phyloP scores from a whole-genome alignment of 805 yeast species.

The Komagataella phaffii region DNA sequence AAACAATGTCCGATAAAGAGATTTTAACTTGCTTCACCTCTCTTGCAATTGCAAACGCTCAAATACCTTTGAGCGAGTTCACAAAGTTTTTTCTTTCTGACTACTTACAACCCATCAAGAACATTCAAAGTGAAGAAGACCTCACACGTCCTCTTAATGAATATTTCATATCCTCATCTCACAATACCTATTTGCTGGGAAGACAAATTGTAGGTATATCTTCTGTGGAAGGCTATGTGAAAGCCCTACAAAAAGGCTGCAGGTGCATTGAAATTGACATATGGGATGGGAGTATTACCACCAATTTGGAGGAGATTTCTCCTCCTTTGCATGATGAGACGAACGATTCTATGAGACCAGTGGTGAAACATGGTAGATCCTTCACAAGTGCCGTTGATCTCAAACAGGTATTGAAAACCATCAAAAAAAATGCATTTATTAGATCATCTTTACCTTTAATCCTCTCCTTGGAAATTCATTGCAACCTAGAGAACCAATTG shows the following conservation, averaged over 20 bases:
- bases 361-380: conserved; percentile 82
- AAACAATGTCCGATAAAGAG: conserved; percentile 17
- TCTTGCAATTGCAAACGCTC: conserved; percentile 6
- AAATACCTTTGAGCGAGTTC: conserved; percentile 5
- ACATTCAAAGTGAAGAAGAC: conserved; percentile 18
- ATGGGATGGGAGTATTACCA: conserved; percentile 54
- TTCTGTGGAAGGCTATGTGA: conserved; percentile 80
- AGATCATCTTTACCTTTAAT: conserved; percentile 78
- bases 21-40: conserved; percentile 22
- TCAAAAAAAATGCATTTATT: conserved; percentile 81
- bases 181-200: conserved; percentile 84
- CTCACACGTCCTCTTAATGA: conserved; percentile 61
- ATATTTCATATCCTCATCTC: conserved; percentile 86
- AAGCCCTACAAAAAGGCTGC: conserved; percentile 84
- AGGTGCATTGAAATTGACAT: conserved; percentile 90
- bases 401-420: conserved; percentile 52
- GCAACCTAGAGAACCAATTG: conserved; percentile 56
- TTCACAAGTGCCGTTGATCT: conserved; percentile 67
- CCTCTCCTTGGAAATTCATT: conserved; percentile 74
- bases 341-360: conserved; percentile 42
- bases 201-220: conserved; percentile 80
- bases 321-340: conserved; percentile 14
- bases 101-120: conserved; percentile 12
- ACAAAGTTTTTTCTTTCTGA: conserved; percentile 19
- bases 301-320: background rate